These are phyloP conservation scores for Phyllosticta capitalensis DNA, from an alignment of 2,329 filamentous ascomycete species.

Conservation along the genomic window DNA sequence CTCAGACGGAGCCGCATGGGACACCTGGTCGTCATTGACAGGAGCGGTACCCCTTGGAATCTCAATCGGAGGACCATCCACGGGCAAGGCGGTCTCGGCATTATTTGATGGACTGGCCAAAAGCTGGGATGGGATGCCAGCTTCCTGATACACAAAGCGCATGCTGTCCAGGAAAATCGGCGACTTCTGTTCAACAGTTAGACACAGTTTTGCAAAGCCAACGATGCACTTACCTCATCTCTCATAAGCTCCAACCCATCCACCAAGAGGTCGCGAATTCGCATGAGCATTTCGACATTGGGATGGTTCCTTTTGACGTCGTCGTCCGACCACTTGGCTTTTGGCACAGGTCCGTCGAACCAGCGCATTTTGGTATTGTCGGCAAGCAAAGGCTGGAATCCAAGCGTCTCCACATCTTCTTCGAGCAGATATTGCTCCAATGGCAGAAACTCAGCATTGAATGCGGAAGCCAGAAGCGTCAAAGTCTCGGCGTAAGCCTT, in stretches of 20 bases:
- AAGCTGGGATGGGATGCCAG: constrained; percentile 41
- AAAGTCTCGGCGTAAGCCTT: constrained; percentile 54
- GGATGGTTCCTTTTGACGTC: constrained; percentile 44
- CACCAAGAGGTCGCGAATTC: constrained; percentile 53
- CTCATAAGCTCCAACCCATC: constrained; percentile 51
- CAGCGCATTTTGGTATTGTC: constrained; percentile 44
- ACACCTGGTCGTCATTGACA: constrained; percentile 26
- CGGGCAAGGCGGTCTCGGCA: constrained; percentile 24
- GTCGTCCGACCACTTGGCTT: constrained; percentile 43
- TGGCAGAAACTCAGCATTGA: constrained; percentile 47
- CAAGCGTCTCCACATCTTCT: constrained; percentile 58
- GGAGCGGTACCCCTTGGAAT: constrained; percentile 19
- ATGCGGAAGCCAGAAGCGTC: constrained; percentile 49
- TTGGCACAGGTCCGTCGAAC: constrained; percentile 36
- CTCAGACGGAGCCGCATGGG: constrained; percentile 33
- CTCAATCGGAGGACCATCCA: constrained; percentile 10
- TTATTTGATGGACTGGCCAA: constrained; percentile 35
- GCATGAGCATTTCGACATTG: constrained; percentile 57
- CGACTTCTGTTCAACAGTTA: constrained; percentile 27
- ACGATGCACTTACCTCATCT: constrained; percentile 29
- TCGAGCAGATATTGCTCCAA: constrained; percentile 54
- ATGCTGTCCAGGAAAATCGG: constrained; percentile 40
- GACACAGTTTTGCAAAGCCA: constrained; percentile 18
- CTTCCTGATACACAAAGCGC: constrained; percentile 46
- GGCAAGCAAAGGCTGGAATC: constrained; percentile 51